Evolutionary conservation across 2,329 filamentous ascomycete genomes (phyloP), one percentile per base, ranked within the genome.

Genomic region (Phoma herbarum): DNA sequence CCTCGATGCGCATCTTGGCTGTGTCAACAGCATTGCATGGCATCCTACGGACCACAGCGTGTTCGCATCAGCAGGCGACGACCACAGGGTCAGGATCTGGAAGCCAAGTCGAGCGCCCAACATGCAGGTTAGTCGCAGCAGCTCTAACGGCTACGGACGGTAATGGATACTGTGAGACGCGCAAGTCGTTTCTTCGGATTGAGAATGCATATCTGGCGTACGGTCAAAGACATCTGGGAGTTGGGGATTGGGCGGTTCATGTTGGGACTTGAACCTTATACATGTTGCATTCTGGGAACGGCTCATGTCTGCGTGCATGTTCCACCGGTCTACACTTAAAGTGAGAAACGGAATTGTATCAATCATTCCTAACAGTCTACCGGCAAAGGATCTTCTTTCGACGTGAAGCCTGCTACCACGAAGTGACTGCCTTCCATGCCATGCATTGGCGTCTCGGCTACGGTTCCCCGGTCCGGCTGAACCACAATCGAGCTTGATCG

Each of bases 11-110:
- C 94, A 98, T 68, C 80, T 82, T 7, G 89, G 92, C 31, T 89
- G 87, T 60, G 94, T 95, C 64, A 98, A 97, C 74, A 86, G 92
- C 8, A 90, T 96, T 35, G 85, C 90, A 22, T 99, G 95, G 94
- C 95, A 94, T 70, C 93, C 95, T 1, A 84, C 81, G 11, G 87
- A 97, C 71, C 88, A 92, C 1, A 86, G 86, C 61, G 89, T 97
- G 81, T 92, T 97, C 77, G 95, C 93, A 16, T 94, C 93, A 12
- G 94, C 91, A 58, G 93, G 94, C 18, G 95, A 99, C 75, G 95
- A 98, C 72, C 84, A 85, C 52, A 88, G 85, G 73, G 89, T 98
- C 63, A 89, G 90, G 79, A 93, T 99, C 90, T 97, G 74, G 74
- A 74, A 71, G 59, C 72, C 73, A 0, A 55, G 49, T 5, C 60